Evolutionary conservation across 2,329 filamentous ascomycete species (phyloP).

Genomic region (Cercospora beticola): DNA sequence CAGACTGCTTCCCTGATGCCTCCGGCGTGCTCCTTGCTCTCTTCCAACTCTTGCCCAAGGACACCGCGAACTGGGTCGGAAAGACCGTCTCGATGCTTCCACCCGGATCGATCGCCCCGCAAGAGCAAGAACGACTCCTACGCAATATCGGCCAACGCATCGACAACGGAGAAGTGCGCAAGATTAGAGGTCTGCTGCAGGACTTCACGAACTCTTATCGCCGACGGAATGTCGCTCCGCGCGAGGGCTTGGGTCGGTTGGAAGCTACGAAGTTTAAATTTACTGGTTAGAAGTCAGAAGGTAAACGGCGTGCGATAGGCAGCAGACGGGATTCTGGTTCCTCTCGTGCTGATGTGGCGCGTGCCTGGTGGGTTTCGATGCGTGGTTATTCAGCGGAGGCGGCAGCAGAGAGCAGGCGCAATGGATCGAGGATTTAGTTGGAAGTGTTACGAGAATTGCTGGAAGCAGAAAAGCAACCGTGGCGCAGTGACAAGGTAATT

Average conservation of each 20-base stretch:
- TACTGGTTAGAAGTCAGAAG: slow-evolving; percentile 22
- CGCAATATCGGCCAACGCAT: slow-evolving; percentile 75
- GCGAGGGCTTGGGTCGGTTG: slow-evolving; percentile 83
- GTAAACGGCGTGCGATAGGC: slow-evolving; percentile 11
- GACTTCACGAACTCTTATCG: slow-evolving; percentile 97
- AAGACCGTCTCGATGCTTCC: slow-evolving; percentile 82
- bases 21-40: slow-evolving; percentile 87
- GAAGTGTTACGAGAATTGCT: background rate
- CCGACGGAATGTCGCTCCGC: slow-evolving; percentile 88
- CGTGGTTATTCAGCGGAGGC: background rate
- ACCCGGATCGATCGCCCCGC: slow-evolving; percentile 72
- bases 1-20: slow-evolving; percentile 92
- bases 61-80: slow-evolving; percentile 80
- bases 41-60: slow-evolving; percentile 79
- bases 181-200: slow-evolving; percentile 81
- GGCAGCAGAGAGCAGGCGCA: background rate
- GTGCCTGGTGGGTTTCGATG: background rate
- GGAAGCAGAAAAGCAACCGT: background rate
- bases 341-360: background rate
- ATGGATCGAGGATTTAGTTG: background rate
- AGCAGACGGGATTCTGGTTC: background rate
- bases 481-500: background rate
- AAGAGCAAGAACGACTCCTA: slow-evolving; percentile 79
- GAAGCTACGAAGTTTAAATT: slow-evolving; percentile 89
- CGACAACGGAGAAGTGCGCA: slow-evolving; percentile 66